Base-by-base conservation (phyloP, 768 basidiomycete genomes). In the Suillus variegatus region DNA sequence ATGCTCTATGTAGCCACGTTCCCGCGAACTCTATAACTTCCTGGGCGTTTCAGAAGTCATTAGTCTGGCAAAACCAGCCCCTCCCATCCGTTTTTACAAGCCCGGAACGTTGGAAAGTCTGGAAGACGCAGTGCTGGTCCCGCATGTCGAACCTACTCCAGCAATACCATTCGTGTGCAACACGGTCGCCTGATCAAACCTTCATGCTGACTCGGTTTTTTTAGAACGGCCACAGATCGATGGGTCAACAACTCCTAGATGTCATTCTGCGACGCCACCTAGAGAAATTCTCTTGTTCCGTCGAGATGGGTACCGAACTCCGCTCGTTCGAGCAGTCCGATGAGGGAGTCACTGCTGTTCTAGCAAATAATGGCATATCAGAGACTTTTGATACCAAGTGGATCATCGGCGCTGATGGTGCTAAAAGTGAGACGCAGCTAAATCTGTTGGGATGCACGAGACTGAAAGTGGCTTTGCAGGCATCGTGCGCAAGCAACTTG, bases 1-100 rank as follows among this genome's bases (percentile, higher is more conserved):
- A 36, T 46, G n/a, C n/a, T 51, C 40, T 61, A 54, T 46, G 44
- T 65, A 83, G 81, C 82, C 82, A 9, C 79, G 82, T 7, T 75
- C 82, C 5, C 69, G 80, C 13, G 82, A 84, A 67, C 66, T 84
- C 28, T 79, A 80, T 64, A 69, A 73, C 13, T 75, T 71, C 57
- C 69, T 84, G 57, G 72, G 80, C 18, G 73, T 81, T 51, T 75
- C 78, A 43, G 74, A 80, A 20, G 73, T 82, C 16, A 41, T 76
- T 46, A 69, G 75, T 41, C 61, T 49, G 22, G 74, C 76, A 7
- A 78, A 74, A 47, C 62, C 66, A 3, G 69, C 73, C 12, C 71
- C 73, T 28, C 70, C 68, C 3, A 76, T 76, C 3, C 75, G 78
- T 28, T 71, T 71, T 54, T 82, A 81, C 68, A 72, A 77, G 51